Percentiles rank a stretch among this genome's conserved stretches.
phyloP scores from a whole-genome alignment of 345 rosid genomes.

The Lenwebbia sp. region DNA sequence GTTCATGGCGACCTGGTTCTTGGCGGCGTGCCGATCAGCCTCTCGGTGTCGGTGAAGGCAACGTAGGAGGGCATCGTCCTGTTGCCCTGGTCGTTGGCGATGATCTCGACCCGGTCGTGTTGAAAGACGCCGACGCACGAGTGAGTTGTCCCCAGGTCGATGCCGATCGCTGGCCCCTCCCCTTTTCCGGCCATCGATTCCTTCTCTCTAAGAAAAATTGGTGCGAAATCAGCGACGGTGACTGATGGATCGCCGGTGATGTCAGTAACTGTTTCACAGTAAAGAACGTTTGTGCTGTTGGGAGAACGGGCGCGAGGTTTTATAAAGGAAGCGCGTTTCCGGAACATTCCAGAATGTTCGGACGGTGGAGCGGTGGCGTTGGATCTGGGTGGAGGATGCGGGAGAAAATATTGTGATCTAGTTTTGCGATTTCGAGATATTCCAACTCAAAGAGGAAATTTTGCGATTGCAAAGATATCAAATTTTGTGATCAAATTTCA shows the following conservation, averaged over 20 bases:
- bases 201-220: not conserved
- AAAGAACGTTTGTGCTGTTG: no score
- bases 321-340: no score
- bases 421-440: no score
- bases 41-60: conserved; percentile 40
- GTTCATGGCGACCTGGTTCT: conserved; percentile 62
- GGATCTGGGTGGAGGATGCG: no score
- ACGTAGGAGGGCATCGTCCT: conserved; percentile 44
- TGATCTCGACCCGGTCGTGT: conserved; percentile 48
- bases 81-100: conserved; percentile 52
- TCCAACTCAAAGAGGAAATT: no score
- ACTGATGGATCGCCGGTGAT: not conserved
- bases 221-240: not conserved
- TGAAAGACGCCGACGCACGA: conserved; percentile 61
- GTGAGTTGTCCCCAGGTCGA: conserved; percentile 45
- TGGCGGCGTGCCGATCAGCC: conserved; percentile 48
- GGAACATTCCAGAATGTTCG: no score
- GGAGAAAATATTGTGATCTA: no score
- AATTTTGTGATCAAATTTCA: no score
- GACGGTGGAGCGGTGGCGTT: no score
- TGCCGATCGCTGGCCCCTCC: conserved; percentile 50
- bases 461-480: no score
- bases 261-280: no score
- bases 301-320: no score
- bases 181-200: conserved; percentile 34